These are phyloP conservation scores for Penicillium sclerotigenum DNA, from an alignment of 2,329 filamentous ascomycete genomes.

Conservation along the genomic window DNA sequence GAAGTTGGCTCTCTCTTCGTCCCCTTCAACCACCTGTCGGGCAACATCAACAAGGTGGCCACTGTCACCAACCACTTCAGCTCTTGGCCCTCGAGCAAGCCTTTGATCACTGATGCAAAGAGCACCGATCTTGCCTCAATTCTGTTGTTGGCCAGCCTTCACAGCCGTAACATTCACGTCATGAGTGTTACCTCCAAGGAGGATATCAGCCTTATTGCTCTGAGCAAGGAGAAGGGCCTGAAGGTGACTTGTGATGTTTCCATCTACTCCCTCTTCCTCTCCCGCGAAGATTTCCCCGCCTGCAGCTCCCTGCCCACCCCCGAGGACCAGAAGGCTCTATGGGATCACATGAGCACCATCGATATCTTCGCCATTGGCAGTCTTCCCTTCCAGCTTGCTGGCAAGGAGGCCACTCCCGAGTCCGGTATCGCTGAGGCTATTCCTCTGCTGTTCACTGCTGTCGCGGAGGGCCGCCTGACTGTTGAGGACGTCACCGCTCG, in stretches of 20 bases:
- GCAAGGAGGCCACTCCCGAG: constrained; percentile 56
- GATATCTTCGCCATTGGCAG: constrained; percentile 78
- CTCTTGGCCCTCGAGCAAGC: constrained; percentile 72
- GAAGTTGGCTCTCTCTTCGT: constrained; percentile 80
- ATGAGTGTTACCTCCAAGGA: constrained; percentile 78
- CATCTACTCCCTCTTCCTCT: constrained; percentile 75
- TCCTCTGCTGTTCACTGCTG: constrained; percentile 71
- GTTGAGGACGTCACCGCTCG: constrained; percentile 69
- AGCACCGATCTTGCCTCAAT: constrained; percentile 78
- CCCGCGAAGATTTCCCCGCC: constrained; percentile 66
- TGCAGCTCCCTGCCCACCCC: constrained; percentile 64
- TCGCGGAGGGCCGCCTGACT: constrained; percentile 68
- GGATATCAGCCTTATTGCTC: constrained; percentile 71
- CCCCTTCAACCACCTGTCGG: constrained; percentile 75
- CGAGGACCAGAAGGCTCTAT: constrained; percentile 68
- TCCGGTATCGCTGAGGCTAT: constrained; percentile 70
- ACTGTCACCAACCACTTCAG: constrained; percentile 76
- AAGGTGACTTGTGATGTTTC: constrained; percentile 79
- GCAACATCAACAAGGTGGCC: constrained; percentile 80
- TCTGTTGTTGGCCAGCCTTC: constrained; percentile 71
- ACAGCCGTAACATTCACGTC: constrained; percentile 74
- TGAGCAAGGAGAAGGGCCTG: constrained; percentile 77
- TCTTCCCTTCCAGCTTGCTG: constrained; percentile 70
- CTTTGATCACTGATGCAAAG: constrained; percentile 77
- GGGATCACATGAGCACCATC: constrained; percentile 69